Conservation (phyloP, 1,284 basidiomycete species). For the Fomitopsis palustris region DNA sequence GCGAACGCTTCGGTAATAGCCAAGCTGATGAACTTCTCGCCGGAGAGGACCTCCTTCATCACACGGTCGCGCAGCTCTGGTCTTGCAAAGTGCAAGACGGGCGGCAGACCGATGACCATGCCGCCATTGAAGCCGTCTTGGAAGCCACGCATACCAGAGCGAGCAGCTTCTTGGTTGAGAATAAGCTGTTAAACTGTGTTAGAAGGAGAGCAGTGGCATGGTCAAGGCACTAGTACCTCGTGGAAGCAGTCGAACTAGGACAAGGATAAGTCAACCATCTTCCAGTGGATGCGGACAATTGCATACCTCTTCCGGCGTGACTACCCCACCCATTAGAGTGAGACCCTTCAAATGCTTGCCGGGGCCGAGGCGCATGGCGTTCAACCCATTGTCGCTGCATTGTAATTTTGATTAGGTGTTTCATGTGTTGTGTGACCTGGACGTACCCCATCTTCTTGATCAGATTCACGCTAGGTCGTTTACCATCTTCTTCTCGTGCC, state of each 20-base stretch:
- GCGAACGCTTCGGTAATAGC: conserved; percentile 67
- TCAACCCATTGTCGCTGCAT: conserved; percentile 63
- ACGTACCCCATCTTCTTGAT: conserved; percentile 70
- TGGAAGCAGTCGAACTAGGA: conserved; percentile 75
- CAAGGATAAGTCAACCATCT: background rate
- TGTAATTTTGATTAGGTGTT: background rate
- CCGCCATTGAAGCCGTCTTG: conserved; percentile 35
- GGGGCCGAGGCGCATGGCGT: conserved; percentile 89
- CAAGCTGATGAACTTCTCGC: conserved; percentile 74
- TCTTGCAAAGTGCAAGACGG: conserved; percentile 80
- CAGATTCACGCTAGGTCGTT: conserved; percentile 60
- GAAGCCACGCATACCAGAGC: conserved; percentile 26
- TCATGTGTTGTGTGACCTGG: background rate
- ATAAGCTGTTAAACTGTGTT: conserved; percentile 15
- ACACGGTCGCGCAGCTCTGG: conserved; percentile 74
- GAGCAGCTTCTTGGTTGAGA: conserved; percentile 35
- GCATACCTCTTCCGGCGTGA: conserved; percentile 77
- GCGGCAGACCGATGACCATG: conserved; percentile 78
- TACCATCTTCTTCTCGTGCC: conserved; percentile 76
- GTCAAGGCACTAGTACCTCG: conserved; percentile 6
- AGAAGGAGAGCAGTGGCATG: conserved; percentile 52
- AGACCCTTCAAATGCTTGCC: conserved; percentile 83
- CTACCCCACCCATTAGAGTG: conserved; percentile 74
- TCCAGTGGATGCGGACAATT: background rate
- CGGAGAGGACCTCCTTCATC: conserved; percentile 73